phyloP scores from a whole-genome alignment of 176 grass and related monocot genomes.

The Carex cristatella region DNA sequence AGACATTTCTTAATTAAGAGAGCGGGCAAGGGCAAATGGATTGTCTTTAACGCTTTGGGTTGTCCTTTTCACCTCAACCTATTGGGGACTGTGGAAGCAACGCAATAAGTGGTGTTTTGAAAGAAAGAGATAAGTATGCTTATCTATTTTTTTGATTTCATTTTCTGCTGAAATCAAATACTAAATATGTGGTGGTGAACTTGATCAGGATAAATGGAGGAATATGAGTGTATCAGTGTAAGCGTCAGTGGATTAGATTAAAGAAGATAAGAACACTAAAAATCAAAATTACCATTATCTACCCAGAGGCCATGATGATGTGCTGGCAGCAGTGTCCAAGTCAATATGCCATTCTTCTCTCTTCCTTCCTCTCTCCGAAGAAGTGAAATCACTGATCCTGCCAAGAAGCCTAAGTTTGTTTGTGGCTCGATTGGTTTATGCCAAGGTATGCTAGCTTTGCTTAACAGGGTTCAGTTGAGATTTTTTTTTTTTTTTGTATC shows the following conservation, averaged over 20 bases:
- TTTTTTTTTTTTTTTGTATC: neutral
- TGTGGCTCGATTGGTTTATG: neutral
- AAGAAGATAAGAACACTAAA: constrained; percentile 51
- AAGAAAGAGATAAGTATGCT: neutral
- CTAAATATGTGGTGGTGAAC: neutral
- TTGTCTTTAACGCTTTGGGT: too few relatives aligned
- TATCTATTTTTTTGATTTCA: too few relatives aligned
- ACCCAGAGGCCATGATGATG: constrained; percentile 12
- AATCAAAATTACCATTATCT: constrained; percentile 32
- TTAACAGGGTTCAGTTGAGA: neutral
- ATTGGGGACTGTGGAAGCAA: too few relatives aligned
- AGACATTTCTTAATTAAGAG: too few relatives aligned
- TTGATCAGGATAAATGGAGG: constrained; percentile 92
- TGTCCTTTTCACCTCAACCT: too few relatives aligned
- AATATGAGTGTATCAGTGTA: constrained; percentile 46
- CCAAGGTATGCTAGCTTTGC: neutral
- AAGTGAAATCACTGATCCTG: constrained; percentile 31
- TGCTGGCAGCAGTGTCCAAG: neutral
- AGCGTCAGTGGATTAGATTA: constrained; percentile 71
- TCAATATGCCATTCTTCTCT: neutral
- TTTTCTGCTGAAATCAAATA: neutral
- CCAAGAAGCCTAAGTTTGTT: constrained; percentile 37
- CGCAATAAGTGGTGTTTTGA: too few relatives aligned
- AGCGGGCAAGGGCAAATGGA: too few relatives aligned
- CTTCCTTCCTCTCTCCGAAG: constrained; percentile 25